A percentile compares a stretch with the other conserved stretches of the same genome.
Evolutionary conservation across 1,284 basidiomycete species (phyloP).

Genomic region (Golubevia sp.): DNA sequence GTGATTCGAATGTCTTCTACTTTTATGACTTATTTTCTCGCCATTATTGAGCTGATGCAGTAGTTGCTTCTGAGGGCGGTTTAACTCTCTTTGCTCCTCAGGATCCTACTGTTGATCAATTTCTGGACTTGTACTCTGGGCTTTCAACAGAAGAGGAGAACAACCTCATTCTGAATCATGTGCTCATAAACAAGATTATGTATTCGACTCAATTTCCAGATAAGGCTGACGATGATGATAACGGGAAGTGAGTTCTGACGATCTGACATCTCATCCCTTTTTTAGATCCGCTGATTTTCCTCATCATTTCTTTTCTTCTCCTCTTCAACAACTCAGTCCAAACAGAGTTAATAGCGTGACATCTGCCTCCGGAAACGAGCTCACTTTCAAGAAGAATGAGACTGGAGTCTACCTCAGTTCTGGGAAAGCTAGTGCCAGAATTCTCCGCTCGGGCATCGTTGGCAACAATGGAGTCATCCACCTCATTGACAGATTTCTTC

Average conservation of each 20-base stretch:
- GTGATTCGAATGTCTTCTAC: constrained; percentile 10
- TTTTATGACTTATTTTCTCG: constrained; percentile 19
- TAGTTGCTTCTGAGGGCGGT: constrained; percentile 14
- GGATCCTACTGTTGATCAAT: constrained; percentile 26
- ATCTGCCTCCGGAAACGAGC: constrained; percentile 24
- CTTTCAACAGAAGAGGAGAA: constrained; percentile 12
- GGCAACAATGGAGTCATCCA: constrained; percentile 31
- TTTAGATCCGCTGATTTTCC: too few relatives aligned
- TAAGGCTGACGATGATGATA: too few relatives aligned
- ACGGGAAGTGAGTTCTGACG: too few relatives aligned
- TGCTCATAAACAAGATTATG: constrained; percentile 32
- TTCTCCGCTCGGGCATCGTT: constrained; percentile 26
- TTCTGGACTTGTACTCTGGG: constrained; percentile 2
- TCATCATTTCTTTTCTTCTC: too few relatives aligned
- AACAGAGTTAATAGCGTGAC: constrained; percentile 6
- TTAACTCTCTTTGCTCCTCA: constrained; percentile 34
- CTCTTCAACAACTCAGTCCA: too few relatives aligned
- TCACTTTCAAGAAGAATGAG: constrained; percentile 20
- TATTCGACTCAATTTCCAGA: constrained; percentile 21
- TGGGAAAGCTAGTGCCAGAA: constrained; percentile 27
- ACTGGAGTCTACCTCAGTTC: constrained; percentile 22
- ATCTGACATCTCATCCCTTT: too few relatives aligned
- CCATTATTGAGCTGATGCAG: constrained; percentile 14
- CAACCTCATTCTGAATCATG: constrained; percentile 36
- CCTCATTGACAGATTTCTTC: constrained; percentile 28